These are phyloP conservation scores for Candida lessepsii DNA, from an alignment of 805 yeast genomes.

Conservation along the genomic window DNA sequence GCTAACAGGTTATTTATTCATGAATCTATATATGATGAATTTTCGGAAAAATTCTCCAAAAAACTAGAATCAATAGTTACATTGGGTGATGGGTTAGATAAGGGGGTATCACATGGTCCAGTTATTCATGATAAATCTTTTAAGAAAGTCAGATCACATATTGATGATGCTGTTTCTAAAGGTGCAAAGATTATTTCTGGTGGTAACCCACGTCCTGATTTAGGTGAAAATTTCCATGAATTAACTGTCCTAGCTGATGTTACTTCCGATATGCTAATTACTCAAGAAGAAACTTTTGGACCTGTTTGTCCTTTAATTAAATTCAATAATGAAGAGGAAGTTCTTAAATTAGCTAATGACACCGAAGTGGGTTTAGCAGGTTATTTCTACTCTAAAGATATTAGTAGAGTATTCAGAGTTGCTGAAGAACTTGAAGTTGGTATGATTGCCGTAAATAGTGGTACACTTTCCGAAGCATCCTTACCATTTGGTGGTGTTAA, in stretches of 20 bases:
- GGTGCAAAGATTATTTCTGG: slow-evolving; percentile 68
- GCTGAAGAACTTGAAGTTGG: slow-evolving; percentile 73
- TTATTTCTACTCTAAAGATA: slow-evolving; percentile 62
- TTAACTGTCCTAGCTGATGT: slow-evolving; percentile 68
- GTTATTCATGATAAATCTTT: slow-evolving; percentile 63
- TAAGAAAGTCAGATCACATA: slow-evolving; percentile 58
- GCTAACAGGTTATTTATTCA: slow-evolving; percentile 62
- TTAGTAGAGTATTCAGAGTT: slow-evolving; percentile 53
- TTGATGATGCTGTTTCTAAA: slow-evolving; percentile 61
- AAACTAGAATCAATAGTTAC: slow-evolving; percentile 35
- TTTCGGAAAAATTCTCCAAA: slow-evolving; percentile 42
- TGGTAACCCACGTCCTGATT: slow-evolving; percentile 51
- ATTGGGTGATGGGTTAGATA: slow-evolving; percentile 63
- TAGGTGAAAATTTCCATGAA: slow-evolving; percentile 65
- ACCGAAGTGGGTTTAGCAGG: slow-evolving; percentile 77
- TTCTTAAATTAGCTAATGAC: slow-evolving; percentile 57
- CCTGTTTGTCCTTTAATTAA: slow-evolving; percentile 72
- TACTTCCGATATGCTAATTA: slow-evolving; percentile 53
- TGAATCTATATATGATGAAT: slow-evolving; percentile 47
- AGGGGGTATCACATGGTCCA: slow-evolving; percentile 72
- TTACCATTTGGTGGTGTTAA: slow-evolving; percentile 63
- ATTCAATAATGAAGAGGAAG: slow-evolving; percentile 66
- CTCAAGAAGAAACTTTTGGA: slow-evolving; percentile 77
- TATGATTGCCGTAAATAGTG: slow-evolving; percentile 81
- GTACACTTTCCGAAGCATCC: slow-evolving; percentile 63